Evolutionary conservation across 2,329 filamentous ascomycete species (phyloP).

Genomic region (Nannizziopsis barbatae): DNA sequence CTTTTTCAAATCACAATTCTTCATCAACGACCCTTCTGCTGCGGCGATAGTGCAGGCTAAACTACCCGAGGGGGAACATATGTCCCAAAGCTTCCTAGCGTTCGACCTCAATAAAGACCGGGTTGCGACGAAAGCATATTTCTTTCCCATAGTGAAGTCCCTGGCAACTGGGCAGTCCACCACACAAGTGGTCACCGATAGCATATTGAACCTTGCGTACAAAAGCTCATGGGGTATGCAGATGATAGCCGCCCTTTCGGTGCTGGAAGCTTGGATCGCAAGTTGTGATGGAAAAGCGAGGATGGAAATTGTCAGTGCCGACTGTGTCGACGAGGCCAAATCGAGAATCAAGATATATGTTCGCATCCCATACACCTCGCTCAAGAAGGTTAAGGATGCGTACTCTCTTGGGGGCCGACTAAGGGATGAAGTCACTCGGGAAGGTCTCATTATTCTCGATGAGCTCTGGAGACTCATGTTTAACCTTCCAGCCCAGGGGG

Average conservation of each 20-base stretch:
- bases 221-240: conserved; percentile 3
- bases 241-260: background rate
- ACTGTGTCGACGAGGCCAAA: background rate
- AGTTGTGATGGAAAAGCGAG: conserved; percentile 3
- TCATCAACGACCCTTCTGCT: background rate
- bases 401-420: conserved; percentile 1
- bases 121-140: conserved; percentile 7
- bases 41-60: background rate
- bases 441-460: background rate
- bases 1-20: background rate
- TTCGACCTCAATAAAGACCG: conserved; percentile 2
- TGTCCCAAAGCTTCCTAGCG: conserved; percentile 3
- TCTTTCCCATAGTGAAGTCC: conserved; percentile 4
- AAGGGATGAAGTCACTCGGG: background rate
- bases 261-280: conserved; percentile 5
- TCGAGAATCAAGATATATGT: conserved; percentile 4
- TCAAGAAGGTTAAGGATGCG: conserved; percentile 4
- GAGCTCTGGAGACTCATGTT: background rate
- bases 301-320: background rate
- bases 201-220: conserved; percentile 1
- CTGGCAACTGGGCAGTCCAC: conserved; percentile 1
- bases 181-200: background rate
- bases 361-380: background rate
- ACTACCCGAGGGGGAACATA: background rate
- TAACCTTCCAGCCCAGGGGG: background rate